A percentile compares a stretch with the other conserved stretches of the same genome.
These are phyloP conservation scores for Debaryomyces robertsiae DNA, from an alignment of 1,139 yeast species.

Conservation along the genomic window DNA sequence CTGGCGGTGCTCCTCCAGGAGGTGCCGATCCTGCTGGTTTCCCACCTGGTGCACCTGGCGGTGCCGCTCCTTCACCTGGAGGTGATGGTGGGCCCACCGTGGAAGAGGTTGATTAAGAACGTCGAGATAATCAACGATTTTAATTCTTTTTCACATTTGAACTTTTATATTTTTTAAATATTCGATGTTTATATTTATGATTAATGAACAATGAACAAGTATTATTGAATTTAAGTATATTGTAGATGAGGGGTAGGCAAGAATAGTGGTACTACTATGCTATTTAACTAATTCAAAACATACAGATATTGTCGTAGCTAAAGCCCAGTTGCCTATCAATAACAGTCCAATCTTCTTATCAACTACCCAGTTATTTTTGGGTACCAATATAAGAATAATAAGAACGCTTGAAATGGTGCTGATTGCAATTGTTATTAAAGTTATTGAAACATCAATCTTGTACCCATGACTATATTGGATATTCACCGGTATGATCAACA, in stretches of 20 bases:
- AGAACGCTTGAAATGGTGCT: slow-evolving; percentile 58
- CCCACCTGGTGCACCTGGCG: slow-evolving; percentile 41
- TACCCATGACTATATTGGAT: slow-evolving; percentile 17
- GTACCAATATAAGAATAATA: slow-evolving; percentile 56
- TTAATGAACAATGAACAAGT: neutral
- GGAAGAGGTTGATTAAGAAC: slow-evolving; percentile 63
- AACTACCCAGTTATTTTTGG: slow-evolving; percentile 66
- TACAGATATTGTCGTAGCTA: slow-evolving; percentile 47
- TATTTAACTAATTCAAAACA: slow-evolving; percentile 22
- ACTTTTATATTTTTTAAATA: slow-evolving; percentile 1
- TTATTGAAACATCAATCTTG: slow-evolving; percentile 38
- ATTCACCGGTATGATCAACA: slow-evolving; percentile 44
- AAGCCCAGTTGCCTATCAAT: slow-evolving; percentile 58
- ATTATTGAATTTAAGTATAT: too few relatives aligned
- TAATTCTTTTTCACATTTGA: neutral
- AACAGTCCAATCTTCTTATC: slow-evolving; percentile 57
- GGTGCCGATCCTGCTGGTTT: slow-evolving; percentile 38
- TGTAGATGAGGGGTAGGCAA: too few relatives aligned
- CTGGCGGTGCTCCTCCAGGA: slow-evolving; percentile 41
- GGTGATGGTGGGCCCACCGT: slow-evolving; percentile 63
- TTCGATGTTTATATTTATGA: slow-evolving; percentile 4
- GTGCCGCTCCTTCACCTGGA: slow-evolving; percentile 43
- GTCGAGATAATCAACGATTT: neutral
- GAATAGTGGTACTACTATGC: too few relatives aligned
- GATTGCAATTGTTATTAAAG: slow-evolving; percentile 52